phyloP scores from a whole-genome alignment of 2,329 filamentous ascomycete genomes.

The Xylaria sp. region DNA sequence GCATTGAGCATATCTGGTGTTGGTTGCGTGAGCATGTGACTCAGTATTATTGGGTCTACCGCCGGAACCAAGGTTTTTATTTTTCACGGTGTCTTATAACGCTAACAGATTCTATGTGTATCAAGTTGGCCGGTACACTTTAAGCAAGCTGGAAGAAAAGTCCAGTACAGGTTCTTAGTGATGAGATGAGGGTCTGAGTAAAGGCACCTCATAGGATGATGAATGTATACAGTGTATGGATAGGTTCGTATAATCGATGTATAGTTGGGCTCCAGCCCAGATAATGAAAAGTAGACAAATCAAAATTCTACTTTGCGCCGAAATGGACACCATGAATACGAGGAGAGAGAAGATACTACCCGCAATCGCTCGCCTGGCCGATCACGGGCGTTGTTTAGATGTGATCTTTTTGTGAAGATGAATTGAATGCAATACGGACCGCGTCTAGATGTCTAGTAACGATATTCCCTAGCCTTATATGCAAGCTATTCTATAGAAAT shows the following conservation, averaged over 20 bases:
- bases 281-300: neutral
- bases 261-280: slow-evolving; percentile 13
- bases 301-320: slow-evolving; percentile 7
- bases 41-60: slow-evolving; percentile 12
- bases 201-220: slow-evolving; percentile 8
- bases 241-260: slow-evolving; percentile 34
- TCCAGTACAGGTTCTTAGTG: slow-evolving; percentile 1
- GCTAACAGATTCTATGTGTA: slow-evolving; percentile 27
- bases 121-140: slow-evolving; percentile 24
- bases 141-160: slow-evolving; percentile 9
- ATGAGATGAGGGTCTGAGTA: slow-evolving; percentile 12
- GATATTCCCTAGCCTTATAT: slow-evolving; percentile 11
- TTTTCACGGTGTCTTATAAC: slow-evolving; percentile 3
- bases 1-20: slow-evolving; percentile 33
- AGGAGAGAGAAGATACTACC: neutral
- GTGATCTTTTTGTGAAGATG: neutral
- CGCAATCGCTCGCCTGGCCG: neutral
- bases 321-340: slow-evolving; percentile 2
- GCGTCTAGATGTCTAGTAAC: slow-evolving; percentile 21
- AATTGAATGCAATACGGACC: slow-evolving; percentile 1
- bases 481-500: slow-evolving; percentile 9
- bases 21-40: slow-evolving; percentile 24
- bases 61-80: slow-evolving; percentile 13
- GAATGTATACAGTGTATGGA: slow-evolving; percentile 32
- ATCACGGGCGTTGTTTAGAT: neutral